Conservation (phyloP, 805 yeast genomes). For the Starmera dryadoides region DNA sequence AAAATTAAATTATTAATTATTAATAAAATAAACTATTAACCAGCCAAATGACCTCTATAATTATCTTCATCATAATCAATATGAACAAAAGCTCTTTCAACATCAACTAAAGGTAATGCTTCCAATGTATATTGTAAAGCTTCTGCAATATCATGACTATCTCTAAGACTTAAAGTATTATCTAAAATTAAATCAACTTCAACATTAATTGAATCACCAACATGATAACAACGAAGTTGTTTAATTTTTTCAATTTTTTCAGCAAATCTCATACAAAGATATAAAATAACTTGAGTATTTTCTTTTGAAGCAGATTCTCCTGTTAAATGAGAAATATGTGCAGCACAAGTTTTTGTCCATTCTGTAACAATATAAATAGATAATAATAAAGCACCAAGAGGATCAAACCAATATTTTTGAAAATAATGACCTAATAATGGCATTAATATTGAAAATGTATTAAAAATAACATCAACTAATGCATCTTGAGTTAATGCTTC, state of each 20-base stretch:
- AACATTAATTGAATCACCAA: constrained; percentile 69
- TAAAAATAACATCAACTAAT: constrained; percentile 68
- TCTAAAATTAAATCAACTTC: constrained; percentile 68
- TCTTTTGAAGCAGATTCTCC: constrained; percentile 61
- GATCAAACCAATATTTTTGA: constrained; percentile 64
- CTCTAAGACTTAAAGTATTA: constrained; percentile 44
- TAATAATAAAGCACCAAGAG: constrained; percentile 61
- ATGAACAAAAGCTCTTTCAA: constrained; percentile 79
- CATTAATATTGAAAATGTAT: constrained; percentile 61
- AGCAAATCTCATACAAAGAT: constrained; percentile 63
- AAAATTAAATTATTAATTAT: no score
- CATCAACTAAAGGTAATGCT: constrained; percentile 64
- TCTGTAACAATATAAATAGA: constrained; percentile 55
- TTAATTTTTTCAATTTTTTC: constrained; percentile 58
- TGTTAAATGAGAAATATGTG: constrained; percentile 66
- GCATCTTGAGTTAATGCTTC: constrained; percentile 83
- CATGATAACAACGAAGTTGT: constrained; percentile 65
- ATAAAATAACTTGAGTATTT: constrained; percentile 61
- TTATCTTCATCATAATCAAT: constrained; percentile 48
- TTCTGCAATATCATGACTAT: constrained; percentile 76
- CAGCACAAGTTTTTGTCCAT: constrained; percentile 61
- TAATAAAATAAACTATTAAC: background rate
- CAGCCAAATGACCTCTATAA: constrained; percentile 28
- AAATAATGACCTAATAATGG: constrained; percentile 53
- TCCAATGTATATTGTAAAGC: constrained; percentile 77